Evolutionary conservation across 176 grass and related monocot genomes (phyloP), one percentile per base, ranked within the genome.

Genomic region (Alloteropsis semialata): DNA sequence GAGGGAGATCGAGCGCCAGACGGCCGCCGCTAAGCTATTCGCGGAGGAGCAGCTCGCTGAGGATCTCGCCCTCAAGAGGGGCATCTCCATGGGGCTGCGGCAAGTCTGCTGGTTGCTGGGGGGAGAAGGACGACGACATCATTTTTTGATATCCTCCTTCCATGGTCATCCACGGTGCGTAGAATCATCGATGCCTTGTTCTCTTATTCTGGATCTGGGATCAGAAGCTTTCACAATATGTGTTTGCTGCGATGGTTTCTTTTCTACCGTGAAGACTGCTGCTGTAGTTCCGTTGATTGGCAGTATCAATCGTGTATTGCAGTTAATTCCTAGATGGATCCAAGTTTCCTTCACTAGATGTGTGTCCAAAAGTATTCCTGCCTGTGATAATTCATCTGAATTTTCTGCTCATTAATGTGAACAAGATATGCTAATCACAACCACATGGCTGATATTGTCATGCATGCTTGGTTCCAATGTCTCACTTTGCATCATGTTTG

Each of bases 61-160:
- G 78, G 87, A 87, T 32, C 61, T 98, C 13, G 62, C 90, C 2
- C 90, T 95, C 14, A 95, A 95, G 84, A 95, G 75, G 82, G 96
- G 92, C 5, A 89, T 95, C 69, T 95, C 92, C 5, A 27, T 84
- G 75, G 75, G 5, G 38, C 84, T 2, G 84, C 90, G 0, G 46
- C 76, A 48, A 92, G 89, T 56, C 65, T 97, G 69, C 87, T 94
- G 2, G 66, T 82, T 16, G 80, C 80, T 41, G 92, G 86, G 81
- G 82, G 3, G 82, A 92, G 45, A 94, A 74, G 87, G 96, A 98
- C 82, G 88, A 88, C 5, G 96, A 95, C 62, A 88, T 98, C 66
- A 98, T 98, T 72, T 98, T 98, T 39, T 98, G 49, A 98, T 79
- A 24, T 1, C 39, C 22, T 34, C n/a, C n/a, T 57, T 42, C 65